Evolutionary conservation across 2,329 filamentous ascomycete species (phyloP).

Genomic region (Diaporthe velutina): DNA sequence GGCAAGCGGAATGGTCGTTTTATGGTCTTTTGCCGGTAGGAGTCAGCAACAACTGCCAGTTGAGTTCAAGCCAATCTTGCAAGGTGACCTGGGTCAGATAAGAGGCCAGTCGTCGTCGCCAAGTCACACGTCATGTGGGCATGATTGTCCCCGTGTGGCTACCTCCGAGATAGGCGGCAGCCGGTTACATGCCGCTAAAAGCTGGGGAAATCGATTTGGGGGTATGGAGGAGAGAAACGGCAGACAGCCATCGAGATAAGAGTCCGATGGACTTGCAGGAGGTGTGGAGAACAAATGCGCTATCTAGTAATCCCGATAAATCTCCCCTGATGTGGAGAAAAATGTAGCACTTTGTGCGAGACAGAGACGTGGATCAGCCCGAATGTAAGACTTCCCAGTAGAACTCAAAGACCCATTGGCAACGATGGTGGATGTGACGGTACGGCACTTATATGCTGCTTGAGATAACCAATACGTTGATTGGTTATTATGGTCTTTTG

Average conservation of each 20-base stretch:
- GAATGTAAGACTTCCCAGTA: fast-evolving
- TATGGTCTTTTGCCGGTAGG: background rate
- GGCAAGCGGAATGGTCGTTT: background rate
- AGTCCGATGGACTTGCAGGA: background rate
- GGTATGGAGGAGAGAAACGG: conserved; percentile 10
- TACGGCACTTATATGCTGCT: too few species aligned
- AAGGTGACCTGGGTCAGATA: conserved; percentile 19
- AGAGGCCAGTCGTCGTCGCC: conserved; percentile 1
- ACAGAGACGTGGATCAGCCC: too few species aligned
- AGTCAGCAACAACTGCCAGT: conserved; percentile 13
- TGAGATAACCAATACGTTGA: too few species aligned
- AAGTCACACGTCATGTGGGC: conserved; percentile 28
- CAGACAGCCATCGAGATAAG: conserved; percentile 34
- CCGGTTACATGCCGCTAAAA: conserved; percentile 30
- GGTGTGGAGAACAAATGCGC: background rate
- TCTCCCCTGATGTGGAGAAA: conserved; percentile 15
- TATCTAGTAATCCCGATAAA: conserved; percentile 6
- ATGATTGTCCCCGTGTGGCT: background rate
- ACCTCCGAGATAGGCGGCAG: conserved; percentile 38
- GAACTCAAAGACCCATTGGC: background rate
- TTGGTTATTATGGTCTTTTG: too few species aligned
- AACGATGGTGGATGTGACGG: background rate
- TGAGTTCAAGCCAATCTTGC: conserved; percentile 14
- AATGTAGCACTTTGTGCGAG: too few species aligned
- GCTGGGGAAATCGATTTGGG: conserved; percentile 21